Conservation (phyloP, 495 filamentous ascomycete species). For the Aspergillus olivimuriae region DNA sequence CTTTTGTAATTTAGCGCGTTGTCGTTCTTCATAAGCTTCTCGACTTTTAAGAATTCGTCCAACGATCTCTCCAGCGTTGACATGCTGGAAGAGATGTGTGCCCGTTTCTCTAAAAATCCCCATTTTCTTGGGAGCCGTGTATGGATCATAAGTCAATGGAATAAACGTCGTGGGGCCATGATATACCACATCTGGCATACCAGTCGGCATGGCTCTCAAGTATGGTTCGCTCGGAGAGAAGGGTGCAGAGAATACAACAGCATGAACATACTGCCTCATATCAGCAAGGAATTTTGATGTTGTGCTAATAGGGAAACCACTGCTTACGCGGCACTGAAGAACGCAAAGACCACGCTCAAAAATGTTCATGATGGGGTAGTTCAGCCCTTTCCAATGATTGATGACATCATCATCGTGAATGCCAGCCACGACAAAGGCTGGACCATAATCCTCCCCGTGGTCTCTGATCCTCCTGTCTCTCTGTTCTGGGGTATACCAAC, state of each 20-base stretch:
- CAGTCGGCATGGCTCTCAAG: conserved; percentile 66
- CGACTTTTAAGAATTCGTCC: conserved; percentile 78
- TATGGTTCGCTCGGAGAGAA: conserved; percentile 74
- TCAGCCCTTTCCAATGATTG: conserved; percentile 91
- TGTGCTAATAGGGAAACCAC: neutral
- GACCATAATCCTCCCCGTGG: conserved; percentile 62
- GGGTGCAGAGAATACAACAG: conserved; percentile 82
- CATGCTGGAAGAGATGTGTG: conserved; percentile 69
- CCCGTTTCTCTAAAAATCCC: conserved; percentile 71
- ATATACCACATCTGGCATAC: conserved; percentile 76
- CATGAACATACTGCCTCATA: conserved; percentile 68
- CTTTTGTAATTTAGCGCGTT: conserved; percentile 83
- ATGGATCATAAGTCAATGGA: conserved; percentile 80
- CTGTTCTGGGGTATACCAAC: conserved; percentile 66
- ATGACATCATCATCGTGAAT: conserved; percentile 93
- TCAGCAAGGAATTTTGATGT: conserved; percentile 7
- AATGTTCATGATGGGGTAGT: conserved; percentile 99
- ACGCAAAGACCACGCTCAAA: conserved; percentile 95
- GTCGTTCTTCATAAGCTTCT: conserved; percentile 80
- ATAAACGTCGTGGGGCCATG: conserved; percentile 93
- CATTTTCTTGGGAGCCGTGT: conserved; percentile 67
- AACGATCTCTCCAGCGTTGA: conserved; percentile 92
- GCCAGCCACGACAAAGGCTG: conserved; percentile 81
- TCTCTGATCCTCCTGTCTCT: conserved; percentile 54
- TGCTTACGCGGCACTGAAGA: conserved; percentile 77